Evolutionary conservation across 2,329 filamentous ascomycete genomes (phyloP).

Genomic region (Chrysoporthe austroafricana): DNA sequence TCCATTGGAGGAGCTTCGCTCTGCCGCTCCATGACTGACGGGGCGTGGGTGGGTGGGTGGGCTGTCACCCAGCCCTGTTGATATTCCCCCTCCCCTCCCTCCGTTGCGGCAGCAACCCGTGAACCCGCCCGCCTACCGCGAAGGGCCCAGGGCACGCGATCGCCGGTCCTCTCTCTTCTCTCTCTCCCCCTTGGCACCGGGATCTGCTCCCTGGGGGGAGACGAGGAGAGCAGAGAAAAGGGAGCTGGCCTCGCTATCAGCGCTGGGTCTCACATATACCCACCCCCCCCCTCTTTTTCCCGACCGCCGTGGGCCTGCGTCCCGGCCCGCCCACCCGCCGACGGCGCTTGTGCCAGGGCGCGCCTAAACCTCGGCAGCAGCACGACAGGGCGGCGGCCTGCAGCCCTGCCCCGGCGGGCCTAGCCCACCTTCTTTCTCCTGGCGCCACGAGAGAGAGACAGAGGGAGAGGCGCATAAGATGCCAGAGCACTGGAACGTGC

Average conservation of each 20-base stretch:
- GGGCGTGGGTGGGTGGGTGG: no score
- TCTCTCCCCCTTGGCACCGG: constrained; percentile 1
- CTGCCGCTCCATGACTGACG: no score
- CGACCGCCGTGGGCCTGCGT: constrained; percentile 6
- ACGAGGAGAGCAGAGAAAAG: neutral
- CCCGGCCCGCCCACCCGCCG: constrained; percentile 25
- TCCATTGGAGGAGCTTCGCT: no score
- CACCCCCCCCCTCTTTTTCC: neutral
- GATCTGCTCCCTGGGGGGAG: neutral
- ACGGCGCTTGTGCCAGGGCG: constrained; percentile 20
- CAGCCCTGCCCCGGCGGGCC: no score
- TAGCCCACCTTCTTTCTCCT: neutral
- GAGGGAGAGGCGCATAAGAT: no score
- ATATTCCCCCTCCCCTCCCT: no score
- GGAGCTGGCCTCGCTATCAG: neutral
- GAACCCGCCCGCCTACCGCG: no score
- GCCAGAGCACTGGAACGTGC: no score
- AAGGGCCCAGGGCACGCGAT: no score
- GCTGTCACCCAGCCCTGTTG: no score
- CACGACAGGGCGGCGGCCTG: neutral
- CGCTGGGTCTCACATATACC: neutral
- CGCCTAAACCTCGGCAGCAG: constrained; percentile 28
- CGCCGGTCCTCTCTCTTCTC: neutral
- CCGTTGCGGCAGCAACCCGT: no score
- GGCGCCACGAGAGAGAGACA: no score